Evolutionary conservation across 2,329 filamentous ascomycete genomes (phyloP).

Genomic region (Exophiala oligosperma): DNA sequence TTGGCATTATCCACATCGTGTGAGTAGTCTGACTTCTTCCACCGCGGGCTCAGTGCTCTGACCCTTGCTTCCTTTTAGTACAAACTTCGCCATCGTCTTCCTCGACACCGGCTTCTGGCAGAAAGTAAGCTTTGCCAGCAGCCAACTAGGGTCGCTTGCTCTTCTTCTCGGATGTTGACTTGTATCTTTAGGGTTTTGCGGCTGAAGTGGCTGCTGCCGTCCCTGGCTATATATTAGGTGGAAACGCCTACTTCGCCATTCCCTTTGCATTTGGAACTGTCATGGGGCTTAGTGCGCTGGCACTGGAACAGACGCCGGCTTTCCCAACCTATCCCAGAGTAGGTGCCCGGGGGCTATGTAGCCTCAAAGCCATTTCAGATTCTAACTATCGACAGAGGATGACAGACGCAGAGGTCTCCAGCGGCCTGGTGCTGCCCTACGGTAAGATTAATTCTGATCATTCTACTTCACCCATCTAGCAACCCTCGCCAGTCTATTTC

Average conservation of each 20-base stretch:
- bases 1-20: constrained; percentile 56
- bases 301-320: constrained; percentile 46
- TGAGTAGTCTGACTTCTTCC: too few relatives aligned
- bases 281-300: constrained; percentile 45
- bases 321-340: constrained; percentile 46
- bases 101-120: constrained; percentile 66
- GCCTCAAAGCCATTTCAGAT: too few relatives aligned
- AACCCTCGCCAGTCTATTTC: too few relatives aligned
- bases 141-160: too few relatives aligned
- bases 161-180: neutral
- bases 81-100: constrained; percentile 63
- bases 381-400: neutral
- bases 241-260: constrained; percentile 46
- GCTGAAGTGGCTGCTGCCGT: constrained; percentile 49
- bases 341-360: too few relatives aligned
- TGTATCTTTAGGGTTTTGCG: constrained; percentile 65
- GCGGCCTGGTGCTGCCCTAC: constrained; percentile 80
- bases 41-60: neutral
- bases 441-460: constrained; percentile 46
- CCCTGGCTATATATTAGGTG: constrained; percentile 48
- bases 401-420: constrained; percentile 63
- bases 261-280: constrained; percentile 50
- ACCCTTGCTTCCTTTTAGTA: constrained; percentile 24
- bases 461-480: too few relatives aligned
- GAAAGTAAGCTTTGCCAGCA: constrained; percentile 36